These are phyloP conservation scores for Neurospora tetraspora DNA, from an alignment of 495 filamentous ascomycete species.

Conservation along the genomic window DNA sequence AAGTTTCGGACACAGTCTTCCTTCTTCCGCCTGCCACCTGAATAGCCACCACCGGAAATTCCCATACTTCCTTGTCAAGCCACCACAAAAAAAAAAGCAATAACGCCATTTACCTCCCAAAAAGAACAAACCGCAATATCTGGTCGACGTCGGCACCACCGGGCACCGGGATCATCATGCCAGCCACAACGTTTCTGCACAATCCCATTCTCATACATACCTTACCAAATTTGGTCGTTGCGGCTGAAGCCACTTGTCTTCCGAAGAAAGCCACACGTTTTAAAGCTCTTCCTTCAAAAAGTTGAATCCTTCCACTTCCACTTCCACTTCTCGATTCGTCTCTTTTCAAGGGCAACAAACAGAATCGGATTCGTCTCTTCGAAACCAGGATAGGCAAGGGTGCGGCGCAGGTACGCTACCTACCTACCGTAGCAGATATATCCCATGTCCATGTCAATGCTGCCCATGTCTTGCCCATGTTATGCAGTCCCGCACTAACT, in stretches of 20 bases:
- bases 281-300: too few relatives aligned
- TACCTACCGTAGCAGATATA: background rate
- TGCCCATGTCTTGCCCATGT: background rate
- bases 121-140: background rate
- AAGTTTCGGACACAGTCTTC: too few relatives aligned
- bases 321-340: background rate
- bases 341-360: background rate
- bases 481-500: background rate
- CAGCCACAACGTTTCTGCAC: background rate
- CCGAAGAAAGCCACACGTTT: background rate
- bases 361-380: background rate
- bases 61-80: background rate
- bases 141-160: background rate
- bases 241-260: background rate
- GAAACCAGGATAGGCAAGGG: background rate
- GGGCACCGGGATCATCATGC: background rate
- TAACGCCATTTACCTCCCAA: background rate
- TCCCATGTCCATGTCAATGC: background rate
- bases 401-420: background rate
- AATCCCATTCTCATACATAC: background rate
- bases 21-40: background rate
- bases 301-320: background rate
- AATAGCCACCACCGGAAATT: background rate
- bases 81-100: background rate
- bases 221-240: too few relatives aligned